Percentiles rank a stretch among this genome's conserved stretches.
Conservation (phyloP, 257 asterid species). For the Solanum chiquidenum region DNA sequence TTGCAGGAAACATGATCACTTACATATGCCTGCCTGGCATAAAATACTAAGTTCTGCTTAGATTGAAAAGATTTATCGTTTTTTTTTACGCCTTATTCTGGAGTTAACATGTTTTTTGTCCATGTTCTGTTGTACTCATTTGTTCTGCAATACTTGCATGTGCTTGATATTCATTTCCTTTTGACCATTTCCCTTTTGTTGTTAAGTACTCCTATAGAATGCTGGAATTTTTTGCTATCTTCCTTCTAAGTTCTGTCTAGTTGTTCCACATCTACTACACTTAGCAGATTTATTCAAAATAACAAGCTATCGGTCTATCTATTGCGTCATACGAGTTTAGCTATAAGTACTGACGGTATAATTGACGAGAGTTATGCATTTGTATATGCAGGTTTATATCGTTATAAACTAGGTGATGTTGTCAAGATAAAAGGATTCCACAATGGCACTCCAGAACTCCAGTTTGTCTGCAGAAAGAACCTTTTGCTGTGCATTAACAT, state of each 20-base stretch:
- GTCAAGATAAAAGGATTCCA: constrained; percentile 78
- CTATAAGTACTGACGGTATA: neutral
- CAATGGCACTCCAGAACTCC: constrained; percentile 77
- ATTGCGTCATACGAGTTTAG: neutral
- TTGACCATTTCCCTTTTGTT: neutral
- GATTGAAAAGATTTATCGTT: neutral
- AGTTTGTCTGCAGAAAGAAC: constrained; percentile 69
- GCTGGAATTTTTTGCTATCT: neutral
- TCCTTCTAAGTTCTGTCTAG: neutral
- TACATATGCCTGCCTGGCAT: neutral
- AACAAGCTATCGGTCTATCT: neutral
- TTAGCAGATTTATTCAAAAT: neutral
- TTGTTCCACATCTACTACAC: neutral
- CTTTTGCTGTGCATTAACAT: constrained; percentile 78
- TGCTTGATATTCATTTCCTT: neutral
- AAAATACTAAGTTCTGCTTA: neutral
- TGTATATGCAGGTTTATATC: constrained; percentile 59
- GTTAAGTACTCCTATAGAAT: neutral
- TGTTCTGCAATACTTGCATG: neutral
- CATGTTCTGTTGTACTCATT: neutral
- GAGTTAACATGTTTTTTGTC: neutral
- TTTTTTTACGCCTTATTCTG: neutral
- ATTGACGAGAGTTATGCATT: neutral
- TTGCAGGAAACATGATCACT: neutral
- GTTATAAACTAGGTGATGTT: constrained; percentile 72